Evolutionary conservation across 2,329 filamentous ascomycete genomes (phyloP).

Genomic region (Microdochium bolleyi): DNA sequence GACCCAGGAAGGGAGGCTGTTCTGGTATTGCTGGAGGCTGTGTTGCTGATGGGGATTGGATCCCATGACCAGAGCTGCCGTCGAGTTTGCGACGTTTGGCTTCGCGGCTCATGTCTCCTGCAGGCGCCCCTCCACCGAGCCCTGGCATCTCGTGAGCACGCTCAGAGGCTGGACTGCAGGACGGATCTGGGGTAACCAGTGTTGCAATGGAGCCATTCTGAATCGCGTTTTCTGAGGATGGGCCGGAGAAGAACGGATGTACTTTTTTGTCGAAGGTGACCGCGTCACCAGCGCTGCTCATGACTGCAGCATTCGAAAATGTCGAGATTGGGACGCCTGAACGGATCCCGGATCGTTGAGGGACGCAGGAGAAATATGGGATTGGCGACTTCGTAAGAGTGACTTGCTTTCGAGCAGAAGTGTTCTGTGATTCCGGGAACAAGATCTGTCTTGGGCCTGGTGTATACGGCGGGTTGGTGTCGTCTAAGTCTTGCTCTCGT

Average conservation of each 20-base stretch:
- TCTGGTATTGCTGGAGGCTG: background rate
- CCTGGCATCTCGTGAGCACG: slow-evolving; percentile 5
- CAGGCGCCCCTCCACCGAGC: slow-evolving; percentile 1
- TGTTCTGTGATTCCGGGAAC: too few relatives aligned
- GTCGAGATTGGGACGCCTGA: background rate
- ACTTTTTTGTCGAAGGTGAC: slow-evolving; percentile 31
- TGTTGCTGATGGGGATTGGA: background rate
- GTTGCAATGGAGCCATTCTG: slow-evolving; percentile 5
- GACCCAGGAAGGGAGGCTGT: background rate
- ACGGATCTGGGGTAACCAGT: slow-evolving; percentile 20
- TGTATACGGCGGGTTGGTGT: too few relatives aligned
- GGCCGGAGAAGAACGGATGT: slow-evolving; percentile 45
- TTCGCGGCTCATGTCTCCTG: background rate
- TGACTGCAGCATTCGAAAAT: slow-evolving; percentile 31
- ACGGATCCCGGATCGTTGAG: background rate
- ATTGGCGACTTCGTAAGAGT: too few relatives aligned
- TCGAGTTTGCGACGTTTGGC: background rate
- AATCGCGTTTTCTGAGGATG: slow-evolving; percentile 10
- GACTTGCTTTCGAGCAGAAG: too few relatives aligned
- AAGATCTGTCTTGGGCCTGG: too few relatives aligned
- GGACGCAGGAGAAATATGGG: background rate
- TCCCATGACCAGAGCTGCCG: background rate
- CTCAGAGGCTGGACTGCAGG: slow-evolving; percentile 19
- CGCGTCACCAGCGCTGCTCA: slow-evolving; percentile 30
- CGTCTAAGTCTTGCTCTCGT: too few relatives aligned